These are phyloP conservation scores for Russula sp. DNA, from an alignment of 768 basidiomycete species.

Conservation along the genomic window DNA sequence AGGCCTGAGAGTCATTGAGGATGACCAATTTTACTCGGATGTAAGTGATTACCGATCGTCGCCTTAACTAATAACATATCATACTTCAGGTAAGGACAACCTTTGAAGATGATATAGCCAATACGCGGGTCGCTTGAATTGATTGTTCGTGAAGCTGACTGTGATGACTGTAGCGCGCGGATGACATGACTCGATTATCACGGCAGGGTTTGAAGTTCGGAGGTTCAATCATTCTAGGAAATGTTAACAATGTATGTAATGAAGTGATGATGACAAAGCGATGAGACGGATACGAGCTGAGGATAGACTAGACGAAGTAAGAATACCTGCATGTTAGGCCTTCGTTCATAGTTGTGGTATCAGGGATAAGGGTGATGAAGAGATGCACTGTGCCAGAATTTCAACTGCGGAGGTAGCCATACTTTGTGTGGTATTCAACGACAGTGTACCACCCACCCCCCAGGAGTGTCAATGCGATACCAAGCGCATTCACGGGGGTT, in stretches of 20 bases:
- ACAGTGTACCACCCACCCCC: constrained; percentile 82
- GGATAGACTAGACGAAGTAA: neutral
- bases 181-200: neutral
- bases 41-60: constrained; percentile 31
- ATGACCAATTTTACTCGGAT: constrained; percentile 54
- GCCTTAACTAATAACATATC: neutral
- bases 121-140: constrained; percentile 1
- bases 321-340: neutral
- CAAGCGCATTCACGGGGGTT: constrained; percentile 70
- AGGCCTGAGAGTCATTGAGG: constrained; percentile 63
- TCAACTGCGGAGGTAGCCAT: neutral
- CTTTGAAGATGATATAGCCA: constrained; percentile 19
- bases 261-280: constrained; percentile 9
- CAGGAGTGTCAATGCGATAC: constrained; percentile 75
- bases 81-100: constrained; percentile 13
- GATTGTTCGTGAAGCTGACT: neutral
- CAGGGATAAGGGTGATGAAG: neutral
- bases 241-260: neutral
- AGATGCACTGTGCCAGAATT: neutral
- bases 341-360: neutral
- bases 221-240: neutral
- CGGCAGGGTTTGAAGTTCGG: neutral
- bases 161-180: neutral
- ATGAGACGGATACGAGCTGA: neutral
- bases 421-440: constrained; percentile 44